Base-by-base conservation (phyloP, 176 grass and related monocot species). In the Calamus simplicifolius region DNA sequence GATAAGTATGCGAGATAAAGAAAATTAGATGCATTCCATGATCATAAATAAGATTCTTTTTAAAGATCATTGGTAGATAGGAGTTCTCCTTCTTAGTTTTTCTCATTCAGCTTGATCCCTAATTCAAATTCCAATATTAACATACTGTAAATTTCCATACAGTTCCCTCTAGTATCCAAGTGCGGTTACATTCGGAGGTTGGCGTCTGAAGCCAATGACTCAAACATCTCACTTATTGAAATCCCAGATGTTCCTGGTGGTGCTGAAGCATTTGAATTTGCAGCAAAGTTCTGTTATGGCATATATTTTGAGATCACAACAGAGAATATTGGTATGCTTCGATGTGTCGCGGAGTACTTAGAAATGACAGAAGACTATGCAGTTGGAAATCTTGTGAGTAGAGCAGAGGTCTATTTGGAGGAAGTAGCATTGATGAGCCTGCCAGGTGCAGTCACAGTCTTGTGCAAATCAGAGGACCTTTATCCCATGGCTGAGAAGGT, bases 321-420 rank as follows among this genome's bases (percentile, higher is more conserved):
- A 16, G 87, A 88, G 55, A 97, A 91, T 70, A 63, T 91, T 21
- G 81, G 79, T 2, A 75, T 75, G 75, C 77, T 91, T 54, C 81
- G 93, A 53, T 98, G 93, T 68, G 81, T 57, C 0, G 80, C 87
- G 18, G 81, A 98, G 66, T 85, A 85, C 71, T 81, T 98, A 25
- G 84, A 98, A 69, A 98, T 97, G 93, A 78, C 81, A 13, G 85
- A 95, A 52, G 84, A 85, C 15, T 64, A 70, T 62, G 26, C 29
- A 26, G 48, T 62, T 25, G 75, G 72, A 58, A 97, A 82, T 73
- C 78, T 97, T 6, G 17, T 74, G 4, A 61, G 52, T 49, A 59
- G 18, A 73, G 69, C 93, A 28, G 87, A 97, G 68, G 60, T 79
- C 3, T 90, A 67, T 52, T 61, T 85, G 50, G 78, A 91, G 67